A percentile compares a stretch with the other conserved stretches of the same genome.
These are phyloP conservation scores for Akanthomyces lecanii DNA, from an alignment of 2,329 filamentous ascomycete species.

Conservation along the genomic window DNA sequence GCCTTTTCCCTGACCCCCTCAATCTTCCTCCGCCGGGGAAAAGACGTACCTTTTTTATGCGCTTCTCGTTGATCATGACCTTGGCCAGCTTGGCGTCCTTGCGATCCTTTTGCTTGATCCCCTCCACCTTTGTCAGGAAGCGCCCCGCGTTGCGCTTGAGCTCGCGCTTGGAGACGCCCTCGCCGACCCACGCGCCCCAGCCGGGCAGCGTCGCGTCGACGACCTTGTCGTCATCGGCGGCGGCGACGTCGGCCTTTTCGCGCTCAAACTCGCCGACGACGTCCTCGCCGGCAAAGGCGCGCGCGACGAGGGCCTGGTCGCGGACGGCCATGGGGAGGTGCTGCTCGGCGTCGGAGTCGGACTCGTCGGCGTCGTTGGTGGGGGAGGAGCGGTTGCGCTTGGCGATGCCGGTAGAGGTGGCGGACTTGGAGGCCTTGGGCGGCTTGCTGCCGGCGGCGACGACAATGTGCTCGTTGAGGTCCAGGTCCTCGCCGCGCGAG, in stretches of 20 bases:
- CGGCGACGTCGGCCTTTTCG: slow-evolving; percentile 69
- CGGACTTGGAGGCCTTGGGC: slow-evolving; percentile 25
- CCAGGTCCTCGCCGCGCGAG: slow-evolving; percentile 33
- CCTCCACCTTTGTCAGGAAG: slow-evolving; percentile 63
- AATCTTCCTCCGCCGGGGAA: neutral
- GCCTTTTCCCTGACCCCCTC: too few relatives aligned
- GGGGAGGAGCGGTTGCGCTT: slow-evolving; percentile 20
- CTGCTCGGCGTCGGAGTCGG: slow-evolving; percentile 43
- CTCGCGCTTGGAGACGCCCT: slow-evolving; percentile 69
- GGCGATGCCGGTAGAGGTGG: slow-evolving; percentile 22
- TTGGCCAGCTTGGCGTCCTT: slow-evolving; percentile 77
- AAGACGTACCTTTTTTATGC: slow-evolving; percentile 68
- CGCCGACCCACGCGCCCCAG: slow-evolving; percentile 90
- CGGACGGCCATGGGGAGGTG: slow-evolving; percentile 55
- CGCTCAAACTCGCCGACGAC: slow-evolving; percentile 73
- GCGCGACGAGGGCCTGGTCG: slow-evolving; percentile 66
- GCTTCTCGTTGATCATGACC: slow-evolving; percentile 91
- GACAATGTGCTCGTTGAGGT: slow-evolving; percentile 31
- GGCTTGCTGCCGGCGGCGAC: slow-evolving; percentile 24
- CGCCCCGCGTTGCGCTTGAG: slow-evolving; percentile 59
- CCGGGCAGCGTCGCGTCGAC: slow-evolving; percentile 83
- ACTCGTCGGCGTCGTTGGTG: slow-evolving; percentile 31
- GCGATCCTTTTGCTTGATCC: slow-evolving; percentile 70
- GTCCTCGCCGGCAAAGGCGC: slow-evolving; percentile 86
- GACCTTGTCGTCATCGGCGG: slow-evolving; percentile 78